phyloP scores from a whole-genome alignment of 495 filamentous ascomycete genomes.

The Tuber umbilicatum region DNA sequence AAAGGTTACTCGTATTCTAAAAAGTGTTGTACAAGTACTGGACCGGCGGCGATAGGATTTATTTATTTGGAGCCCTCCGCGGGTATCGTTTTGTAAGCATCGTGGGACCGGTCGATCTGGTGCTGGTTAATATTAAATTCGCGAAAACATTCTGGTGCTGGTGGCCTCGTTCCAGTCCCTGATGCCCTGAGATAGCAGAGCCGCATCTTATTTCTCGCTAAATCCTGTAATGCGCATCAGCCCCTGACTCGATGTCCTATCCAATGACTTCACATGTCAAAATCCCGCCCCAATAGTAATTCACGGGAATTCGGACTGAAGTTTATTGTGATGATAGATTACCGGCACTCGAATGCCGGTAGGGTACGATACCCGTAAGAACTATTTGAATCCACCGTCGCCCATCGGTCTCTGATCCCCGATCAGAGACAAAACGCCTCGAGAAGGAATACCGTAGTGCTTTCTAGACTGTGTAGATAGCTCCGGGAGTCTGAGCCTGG shows the following conservation, averaged over 20 bases:
- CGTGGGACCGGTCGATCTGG: neutral
- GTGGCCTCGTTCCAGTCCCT: neutral
- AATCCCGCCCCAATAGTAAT: neutral
- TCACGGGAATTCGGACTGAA: neutral
- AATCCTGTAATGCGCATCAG: neutral
- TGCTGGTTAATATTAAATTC: no score
- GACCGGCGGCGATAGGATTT: neutral
- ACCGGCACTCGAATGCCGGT: no score
- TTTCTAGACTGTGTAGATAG: no score
- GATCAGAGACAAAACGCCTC: no score
- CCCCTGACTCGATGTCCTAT: neutral
- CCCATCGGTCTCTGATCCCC: no score
- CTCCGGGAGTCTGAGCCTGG: no score
- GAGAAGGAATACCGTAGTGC: no score
- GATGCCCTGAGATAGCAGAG: neutral
- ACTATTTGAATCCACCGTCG: no score
- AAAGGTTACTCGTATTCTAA: neutral
- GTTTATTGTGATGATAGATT: no score
- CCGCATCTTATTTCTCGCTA: constrained; percentile 4
- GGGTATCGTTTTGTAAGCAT: neutral
- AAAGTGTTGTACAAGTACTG: neutral
- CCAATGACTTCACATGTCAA: neutral
- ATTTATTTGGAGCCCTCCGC: neutral
- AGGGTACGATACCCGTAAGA: no score
- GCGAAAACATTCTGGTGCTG: no score